Percentiles rank a stretch among this genome's conserved stretches.
Conservation (phyloP, 495 filamentous ascomycete genomes). For the Penicillium parvum region DNA sequence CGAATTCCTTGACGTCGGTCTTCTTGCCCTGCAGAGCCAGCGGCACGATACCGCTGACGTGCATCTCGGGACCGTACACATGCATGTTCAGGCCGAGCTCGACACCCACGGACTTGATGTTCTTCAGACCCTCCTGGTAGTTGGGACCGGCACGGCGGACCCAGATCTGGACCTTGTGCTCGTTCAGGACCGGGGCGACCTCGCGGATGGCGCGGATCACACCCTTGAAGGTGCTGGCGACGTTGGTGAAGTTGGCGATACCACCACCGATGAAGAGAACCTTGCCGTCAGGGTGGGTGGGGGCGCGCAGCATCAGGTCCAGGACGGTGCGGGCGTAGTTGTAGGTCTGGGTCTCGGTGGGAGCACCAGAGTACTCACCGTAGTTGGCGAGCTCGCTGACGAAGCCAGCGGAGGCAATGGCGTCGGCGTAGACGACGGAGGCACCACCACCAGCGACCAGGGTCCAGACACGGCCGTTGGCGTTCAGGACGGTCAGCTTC, state of each 20-base stretch:
- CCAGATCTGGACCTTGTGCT: slow-evolving; percentile 99
- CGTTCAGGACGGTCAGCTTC: slow-evolving; percentile 95
- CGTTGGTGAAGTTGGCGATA: slow-evolving; percentile 99
- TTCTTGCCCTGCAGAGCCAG: slow-evolving; percentile 61
- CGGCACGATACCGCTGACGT: slow-evolving; percentile 67
- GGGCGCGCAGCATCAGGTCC: slow-evolving; percentile 95
- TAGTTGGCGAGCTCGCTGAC: slow-evolving; percentile 98
- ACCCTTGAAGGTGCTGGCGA: slow-evolving; percentile 98
- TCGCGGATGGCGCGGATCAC: slow-evolving; percentile 96
- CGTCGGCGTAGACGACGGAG: slow-evolving; percentile 97
- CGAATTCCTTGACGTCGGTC: slow-evolving; percentile 49
- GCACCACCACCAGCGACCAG: slow-evolving; percentile 99
- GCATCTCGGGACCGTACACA: slow-evolving; percentile 97
- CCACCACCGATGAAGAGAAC: slow-evolving; percentile 98
- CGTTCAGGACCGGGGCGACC: slow-evolving; percentile 75
- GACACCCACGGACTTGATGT: slow-evolving; percentile 93
- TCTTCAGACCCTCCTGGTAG: slow-evolving; percentile 99
- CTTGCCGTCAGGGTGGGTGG: slow-evolving; percentile 83
- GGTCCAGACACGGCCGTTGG: slow-evolving; percentile 90
- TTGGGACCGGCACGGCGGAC: slow-evolving; percentile 98
- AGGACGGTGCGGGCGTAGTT: slow-evolving; percentile 96
- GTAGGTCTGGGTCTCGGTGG: slow-evolving; percentile 96
- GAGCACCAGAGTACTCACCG: slow-evolving; percentile 98
- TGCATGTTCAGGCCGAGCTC: slow-evolving; percentile 93
- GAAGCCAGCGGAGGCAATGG: slow-evolving; percentile 95